Evolutionary conservation across 139 green algal species (phyloP).

Genomic region (Desmodesmus armatus): DNA sequence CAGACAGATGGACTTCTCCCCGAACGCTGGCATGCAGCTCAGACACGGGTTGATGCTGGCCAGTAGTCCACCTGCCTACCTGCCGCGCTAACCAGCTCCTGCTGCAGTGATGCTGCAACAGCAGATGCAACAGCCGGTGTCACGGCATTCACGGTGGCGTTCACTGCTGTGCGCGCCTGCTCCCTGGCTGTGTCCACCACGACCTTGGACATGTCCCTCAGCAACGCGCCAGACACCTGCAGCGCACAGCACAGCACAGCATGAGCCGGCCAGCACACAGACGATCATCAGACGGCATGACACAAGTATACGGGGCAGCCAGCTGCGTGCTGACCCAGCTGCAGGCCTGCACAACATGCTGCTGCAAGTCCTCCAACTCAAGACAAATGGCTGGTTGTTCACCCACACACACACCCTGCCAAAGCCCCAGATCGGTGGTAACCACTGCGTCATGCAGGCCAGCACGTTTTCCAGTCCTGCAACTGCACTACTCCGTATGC

Average conservation of each 20-base stretch:
- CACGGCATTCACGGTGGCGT: slow-evolving; percentile 37
- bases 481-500: no score
- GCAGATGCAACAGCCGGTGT: slow-evolving; percentile 35
- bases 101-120: slow-evolving; percentile 41
- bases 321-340: not conserved
- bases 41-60: no score
- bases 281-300: not conserved
- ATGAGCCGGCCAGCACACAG: no score
- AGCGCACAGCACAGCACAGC: not conserved
- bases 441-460: no score
- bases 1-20: no score
- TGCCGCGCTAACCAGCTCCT: slow-evolving; percentile 47
- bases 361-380: no score
- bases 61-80: not conserved
- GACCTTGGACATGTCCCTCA: slow-evolving; percentile 15
- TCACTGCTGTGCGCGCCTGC: slow-evolving; percentile 30
- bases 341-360: no score
- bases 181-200: slow-evolving; percentile 37
- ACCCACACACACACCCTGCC: no score
- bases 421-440: no score
- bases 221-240: slow-evolving; percentile 23
- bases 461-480: no score
- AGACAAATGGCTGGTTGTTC: no score
- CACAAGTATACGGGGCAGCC: not conserved
- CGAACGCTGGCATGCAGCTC: no score